These are phyloP conservation scores for Penicillium sp. DNA, from an alignment of 2,329 filamentous ascomycete species.

Conservation along the genomic window DNA sequence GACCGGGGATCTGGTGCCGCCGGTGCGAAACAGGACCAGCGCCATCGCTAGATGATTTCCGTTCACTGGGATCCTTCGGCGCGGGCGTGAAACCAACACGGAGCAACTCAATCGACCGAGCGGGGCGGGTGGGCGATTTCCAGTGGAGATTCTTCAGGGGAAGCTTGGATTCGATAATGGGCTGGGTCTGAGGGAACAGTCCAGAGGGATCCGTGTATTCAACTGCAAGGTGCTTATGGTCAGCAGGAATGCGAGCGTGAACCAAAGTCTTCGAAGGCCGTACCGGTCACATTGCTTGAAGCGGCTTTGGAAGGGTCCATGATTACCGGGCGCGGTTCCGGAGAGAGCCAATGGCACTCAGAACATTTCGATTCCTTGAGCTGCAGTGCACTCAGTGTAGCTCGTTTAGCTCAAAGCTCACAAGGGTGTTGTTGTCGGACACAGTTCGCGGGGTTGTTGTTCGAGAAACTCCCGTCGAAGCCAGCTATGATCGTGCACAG, in stretches of 20 bases:
- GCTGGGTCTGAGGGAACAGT: conserved; percentile 75
- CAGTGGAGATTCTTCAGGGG: conserved; percentile 91
- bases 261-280: conserved; percentile 1
- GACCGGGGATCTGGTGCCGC: conserved; percentile 88
- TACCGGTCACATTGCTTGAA: conserved; percentile 71
- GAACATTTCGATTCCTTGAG: conserved; percentile 27
- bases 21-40: conserved; percentile 47
- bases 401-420: conserved; percentile 6
- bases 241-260: conserved; percentile 9
- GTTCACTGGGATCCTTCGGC: conserved; percentile 41
- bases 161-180: conserved; percentile 70
- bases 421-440: background rate
- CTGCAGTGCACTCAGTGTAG: background rate
- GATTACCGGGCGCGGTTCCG: conserved; percentile 30
- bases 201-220: conserved; percentile 94
- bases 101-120: conserved; percentile 88
- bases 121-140: conserved; percentile 87
- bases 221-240: conserved; percentile 52
- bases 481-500: conserved; percentile 8
- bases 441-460: conserved; percentile 2
- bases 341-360: conserved; percentile 20
- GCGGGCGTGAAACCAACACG: conserved; percentile 80
- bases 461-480: conserved; percentile 9
- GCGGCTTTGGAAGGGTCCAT: conserved; percentile 51
- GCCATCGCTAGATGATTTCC: conserved; percentile 36